Conservation (phyloP, 2,329 filamentous ascomycete species). For the Westerdykella ornata region DNA sequence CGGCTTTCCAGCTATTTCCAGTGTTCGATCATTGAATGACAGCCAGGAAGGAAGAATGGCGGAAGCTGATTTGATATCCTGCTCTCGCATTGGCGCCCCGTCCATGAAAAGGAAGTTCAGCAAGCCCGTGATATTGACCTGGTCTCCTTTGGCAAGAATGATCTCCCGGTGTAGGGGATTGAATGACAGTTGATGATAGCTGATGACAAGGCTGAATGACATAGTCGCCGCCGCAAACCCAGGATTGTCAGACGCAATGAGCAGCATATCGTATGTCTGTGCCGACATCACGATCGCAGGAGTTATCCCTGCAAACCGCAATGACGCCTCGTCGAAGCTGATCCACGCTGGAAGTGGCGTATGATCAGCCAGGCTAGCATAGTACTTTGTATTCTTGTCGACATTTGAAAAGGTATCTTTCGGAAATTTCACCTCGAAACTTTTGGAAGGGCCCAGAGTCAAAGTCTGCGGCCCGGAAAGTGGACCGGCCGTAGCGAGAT, state of each 20-base stretch:
- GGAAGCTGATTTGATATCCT: slow-evolving; percentile 49
- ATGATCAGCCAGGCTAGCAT: slow-evolving; percentile 67
- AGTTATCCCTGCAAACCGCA: slow-evolving; percentile 66
- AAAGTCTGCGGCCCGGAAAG: slow-evolving; percentile 55
- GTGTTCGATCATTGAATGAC: slow-evolving; percentile 54
- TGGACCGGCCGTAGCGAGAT: slow-evolving; percentile 53
- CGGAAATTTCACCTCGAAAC: slow-evolving; percentile 41
- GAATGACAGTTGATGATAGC: slow-evolving; percentile 62
- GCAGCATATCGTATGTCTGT: slow-evolving; percentile 62
- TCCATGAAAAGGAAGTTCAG: slow-evolving; percentile 32
- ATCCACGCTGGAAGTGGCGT: slow-evolving; percentile 85
- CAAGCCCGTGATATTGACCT: slow-evolving; percentile 27
- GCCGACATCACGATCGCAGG: slow-evolving; percentile 62
- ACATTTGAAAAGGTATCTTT: slow-evolving; percentile 55
- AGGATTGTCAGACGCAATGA: slow-evolving; percentile 73
- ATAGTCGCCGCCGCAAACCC: slow-evolving; percentile 64
- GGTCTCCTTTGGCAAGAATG: slow-evolving; percentile 27
- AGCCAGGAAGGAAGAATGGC: slow-evolving; percentile 63
- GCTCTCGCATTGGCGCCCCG: slow-evolving; percentile 39
- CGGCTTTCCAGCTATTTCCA: slow-evolving; percentile 59
- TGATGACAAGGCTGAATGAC: slow-evolving; percentile 65
- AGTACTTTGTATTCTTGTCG: slow-evolving; percentile 57
- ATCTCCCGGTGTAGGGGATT: slow-evolving; percentile 41
- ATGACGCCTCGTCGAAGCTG: slow-evolving; percentile 56
- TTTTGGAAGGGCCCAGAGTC: slow-evolving; percentile 29